These are phyloP conservation scores for Trichosporon asahii DNA, from an alignment of 1,284 basidiomycete genomes.

Conservation along the genomic window DNA sequence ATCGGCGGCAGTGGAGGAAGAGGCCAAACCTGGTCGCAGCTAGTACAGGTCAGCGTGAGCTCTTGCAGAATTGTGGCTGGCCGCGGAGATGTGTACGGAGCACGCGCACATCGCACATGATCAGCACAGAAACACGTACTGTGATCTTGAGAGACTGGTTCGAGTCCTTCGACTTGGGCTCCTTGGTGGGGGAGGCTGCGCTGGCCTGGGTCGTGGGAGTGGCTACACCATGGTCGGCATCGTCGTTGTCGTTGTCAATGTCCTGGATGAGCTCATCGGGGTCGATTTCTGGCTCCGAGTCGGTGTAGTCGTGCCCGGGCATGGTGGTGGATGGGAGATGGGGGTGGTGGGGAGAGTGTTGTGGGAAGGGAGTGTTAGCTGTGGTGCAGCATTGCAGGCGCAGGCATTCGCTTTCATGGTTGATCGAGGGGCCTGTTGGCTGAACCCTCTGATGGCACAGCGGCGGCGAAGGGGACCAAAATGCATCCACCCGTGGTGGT, in stretches of 20 bases:
- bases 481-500: slow-evolving; percentile 1
- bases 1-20: slow-evolving; percentile 10
- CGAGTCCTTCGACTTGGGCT: slow-evolving; percentile 4
- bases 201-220: not conserved
- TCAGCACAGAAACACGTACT: not conserved
- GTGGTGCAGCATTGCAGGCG: not conserved
- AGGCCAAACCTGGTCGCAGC: not conserved
- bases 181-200: not conserved
- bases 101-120: not conserved
- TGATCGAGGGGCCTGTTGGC: not conserved
- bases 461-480: not conserved
- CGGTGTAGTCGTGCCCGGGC: slow-evolving; percentile 33
- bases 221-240: not conserved
- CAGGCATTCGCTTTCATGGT: slow-evolving; percentile 1
- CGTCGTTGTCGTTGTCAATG: not conserved
- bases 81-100: not conserved
- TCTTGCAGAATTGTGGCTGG: not conserved
- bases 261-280: slow-evolving; percentile 9
- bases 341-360: not conserved
- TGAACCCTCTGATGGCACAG: not conserved
- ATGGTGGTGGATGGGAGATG: slow-evolving; percentile 17
- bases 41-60: not conserved
- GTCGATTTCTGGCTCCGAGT: slow-evolving; percentile 29
- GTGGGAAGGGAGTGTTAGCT: not conserved
- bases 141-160: slow-evolving; percentile 14